Evolutionary conservation across 108 stramenopile genomes (phyloP).

Genomic region (Mayamaea pseudoterrestris): DNA sequence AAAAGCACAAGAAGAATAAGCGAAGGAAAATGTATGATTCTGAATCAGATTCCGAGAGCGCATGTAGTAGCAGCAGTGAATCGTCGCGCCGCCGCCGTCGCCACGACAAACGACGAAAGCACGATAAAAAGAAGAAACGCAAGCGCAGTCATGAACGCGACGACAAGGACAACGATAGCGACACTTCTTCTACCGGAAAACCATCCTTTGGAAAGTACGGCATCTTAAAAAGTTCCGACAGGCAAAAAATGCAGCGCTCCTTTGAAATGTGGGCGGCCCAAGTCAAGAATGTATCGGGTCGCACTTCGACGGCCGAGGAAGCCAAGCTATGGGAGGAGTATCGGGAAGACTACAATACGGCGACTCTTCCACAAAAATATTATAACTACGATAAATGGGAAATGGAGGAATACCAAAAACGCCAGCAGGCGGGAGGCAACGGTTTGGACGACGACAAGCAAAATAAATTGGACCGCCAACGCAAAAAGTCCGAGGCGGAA

Average conservation of each 20-base stretch:
- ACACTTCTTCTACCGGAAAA: constrained; percentile 4
- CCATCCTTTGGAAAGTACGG: constrained; percentile 85
- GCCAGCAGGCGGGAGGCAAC: constrained; percentile 17
- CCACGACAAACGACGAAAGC: constrained; percentile 15
- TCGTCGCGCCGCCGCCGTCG: constrained; percentile 3
- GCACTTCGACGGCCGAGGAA: constrained; percentile 81
- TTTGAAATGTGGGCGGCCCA: constrained; percentile 89
- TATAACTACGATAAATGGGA: constrained; percentile 96
- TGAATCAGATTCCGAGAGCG: constrained; percentile 8
- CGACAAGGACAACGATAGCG: constrained; percentile 11
- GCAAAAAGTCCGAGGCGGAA: too few species aligned
- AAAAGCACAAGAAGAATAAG: constrained; percentile 19
- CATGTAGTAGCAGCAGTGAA: constrained; percentile 15
- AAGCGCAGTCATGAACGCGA: constrained; percentile 7
- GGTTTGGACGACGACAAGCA: constrained; percentile 22
- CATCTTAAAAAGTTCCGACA: constrained; percentile 67
- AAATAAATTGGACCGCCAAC: background rate
- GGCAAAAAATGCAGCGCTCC: constrained; percentile 46
- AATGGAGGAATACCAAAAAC: constrained; percentile 81
- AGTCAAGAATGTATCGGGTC: constrained; percentile 53
- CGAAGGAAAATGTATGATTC: constrained; percentile 18
- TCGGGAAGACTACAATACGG: constrained; percentile 94
- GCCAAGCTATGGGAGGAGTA: constrained; percentile 78
- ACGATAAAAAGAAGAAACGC: constrained; percentile 18
- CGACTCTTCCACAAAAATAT: constrained; percentile 84